Evolutionary conservation across 2,329 filamentous ascomycete genomes (phyloP).

Genomic region (Colletotrichum paranaense): DNA sequence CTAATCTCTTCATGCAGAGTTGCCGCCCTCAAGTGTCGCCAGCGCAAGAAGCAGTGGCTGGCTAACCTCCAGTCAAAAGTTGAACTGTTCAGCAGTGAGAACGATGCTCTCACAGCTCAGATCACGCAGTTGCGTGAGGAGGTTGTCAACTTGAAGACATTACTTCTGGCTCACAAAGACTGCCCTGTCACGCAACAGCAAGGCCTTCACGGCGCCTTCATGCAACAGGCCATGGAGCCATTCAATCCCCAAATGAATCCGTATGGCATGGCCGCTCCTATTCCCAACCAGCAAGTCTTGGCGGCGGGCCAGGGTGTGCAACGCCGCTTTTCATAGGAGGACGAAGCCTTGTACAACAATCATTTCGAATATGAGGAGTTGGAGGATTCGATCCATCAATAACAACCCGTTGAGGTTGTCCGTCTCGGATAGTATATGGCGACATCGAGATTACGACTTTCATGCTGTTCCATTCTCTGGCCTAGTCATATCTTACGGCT

Average conservation of each 20-base stretch:
- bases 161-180: slow-evolving; percentile 94
- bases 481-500: slow-evolving; percentile 9
- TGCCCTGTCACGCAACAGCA: slow-evolving; percentile 93
- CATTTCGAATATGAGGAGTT: background rate
- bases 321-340: slow-evolving; percentile 66
- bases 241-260: slow-evolving; percentile 68
- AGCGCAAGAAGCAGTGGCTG: slow-evolving; percentile 99
- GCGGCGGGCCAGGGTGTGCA: slow-evolving; percentile 63
- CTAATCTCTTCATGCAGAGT: slow-evolving; percentile 69
- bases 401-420: background rate
- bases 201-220: slow-evolving; percentile 70
- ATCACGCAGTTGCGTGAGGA: slow-evolving; percentile 90
- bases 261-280: slow-evolving; percentile 66
- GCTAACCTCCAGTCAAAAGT: slow-evolving; percentile 95
- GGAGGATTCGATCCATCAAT: background rate
- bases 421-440: background rate
- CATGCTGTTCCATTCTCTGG: background rate
- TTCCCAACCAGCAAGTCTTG: slow-evolving; percentile 65
- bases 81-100: slow-evolving; percentile 91
- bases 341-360: background rate
- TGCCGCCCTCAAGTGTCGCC: slow-evolving; percentile 94
- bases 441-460: background rate
- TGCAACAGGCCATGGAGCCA: slow-evolving; percentile 67
- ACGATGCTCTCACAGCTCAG: slow-evolving; percentile 85
- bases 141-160: slow-evolving; percentile 92